phyloP scores from a whole-genome alignment of 805 yeast species.

The Lachancea nothofagi region DNA sequence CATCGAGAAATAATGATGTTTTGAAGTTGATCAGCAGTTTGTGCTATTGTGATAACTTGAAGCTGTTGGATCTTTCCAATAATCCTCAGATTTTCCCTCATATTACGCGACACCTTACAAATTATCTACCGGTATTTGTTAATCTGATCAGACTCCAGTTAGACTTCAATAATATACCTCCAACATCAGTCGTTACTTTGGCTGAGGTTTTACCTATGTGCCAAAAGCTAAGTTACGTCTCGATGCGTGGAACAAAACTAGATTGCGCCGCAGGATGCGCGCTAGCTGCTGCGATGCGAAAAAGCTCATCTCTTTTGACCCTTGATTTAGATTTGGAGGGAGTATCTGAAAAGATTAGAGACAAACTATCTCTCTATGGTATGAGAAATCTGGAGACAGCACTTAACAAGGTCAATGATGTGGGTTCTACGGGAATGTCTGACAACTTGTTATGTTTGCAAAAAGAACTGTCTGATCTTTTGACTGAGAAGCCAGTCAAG shows the following conservation, averaged over 20 bases:
- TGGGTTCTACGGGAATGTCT: conserved; percentile 7
- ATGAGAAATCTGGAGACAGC: conserved; percentile 73
- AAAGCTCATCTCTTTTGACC: conserved; percentile 55
- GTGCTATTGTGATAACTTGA: conserved; percentile 51
- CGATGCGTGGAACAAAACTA: conserved; percentile 61
- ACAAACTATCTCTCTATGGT: conserved; percentile 67
- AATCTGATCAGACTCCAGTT: conserved; percentile 60
- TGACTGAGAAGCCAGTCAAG: conserved; percentile 37
- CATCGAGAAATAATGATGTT: conserved; percentile 30
- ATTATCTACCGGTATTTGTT: conserved; percentile 66
- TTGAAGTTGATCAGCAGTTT: conserved; percentile 41
- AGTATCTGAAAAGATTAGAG: conserved; percentile 53
- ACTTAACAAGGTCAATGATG: conserved; percentile 27
- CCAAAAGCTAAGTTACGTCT: conserved; percentile 55
- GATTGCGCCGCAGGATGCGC: conserved; percentile 60
- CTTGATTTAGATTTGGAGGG: conserved; percentile 58
- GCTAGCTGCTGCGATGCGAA: conserved; percentile 58
- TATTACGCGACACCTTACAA: conserved; percentile 45
- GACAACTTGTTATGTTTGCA: conserved; percentile 57
- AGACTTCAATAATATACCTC: conserved; percentile 59
- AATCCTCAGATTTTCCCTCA: conserved; percentile 66
- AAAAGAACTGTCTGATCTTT: conserved; percentile 36
- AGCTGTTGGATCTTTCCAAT: conserved; percentile 72
- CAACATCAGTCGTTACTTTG: conserved; percentile 51
- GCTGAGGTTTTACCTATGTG: conserved; percentile 72